Conservation (phyloP, 2,329 filamentous ascomycete species). For the Colletotrichum shisoi region DNA sequence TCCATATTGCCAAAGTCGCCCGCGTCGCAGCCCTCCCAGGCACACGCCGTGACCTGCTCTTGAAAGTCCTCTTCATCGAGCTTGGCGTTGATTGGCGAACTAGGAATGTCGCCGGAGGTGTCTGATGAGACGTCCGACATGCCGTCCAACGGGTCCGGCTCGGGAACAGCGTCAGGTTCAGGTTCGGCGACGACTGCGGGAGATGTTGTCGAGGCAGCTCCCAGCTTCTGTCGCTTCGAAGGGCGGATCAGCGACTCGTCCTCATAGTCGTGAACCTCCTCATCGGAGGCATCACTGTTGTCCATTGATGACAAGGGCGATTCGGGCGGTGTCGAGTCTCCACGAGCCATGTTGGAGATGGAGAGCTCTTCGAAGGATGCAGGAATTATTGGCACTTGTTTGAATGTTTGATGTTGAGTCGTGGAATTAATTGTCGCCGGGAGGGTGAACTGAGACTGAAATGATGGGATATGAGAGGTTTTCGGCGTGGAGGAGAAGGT, state of each 20-base stretch:
- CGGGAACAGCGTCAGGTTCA: constrained; percentile 44
- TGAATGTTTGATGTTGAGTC: constrained; percentile 12
- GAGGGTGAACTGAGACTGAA: not conserved
- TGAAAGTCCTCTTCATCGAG: constrained; percentile 77
- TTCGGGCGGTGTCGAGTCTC: constrained; percentile 34
- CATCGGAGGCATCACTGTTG: constrained; percentile 38
- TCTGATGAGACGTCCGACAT: constrained; percentile 85
- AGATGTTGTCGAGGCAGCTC: constrained; percentile 51
- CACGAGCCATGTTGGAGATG: constrained; percentile 32
- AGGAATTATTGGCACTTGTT: constrained; percentile 14
- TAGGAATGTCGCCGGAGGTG: constrained; percentile 83
- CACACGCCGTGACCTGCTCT: constrained; percentile 79
- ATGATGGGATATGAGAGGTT: not conserved
- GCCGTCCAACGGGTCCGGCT: constrained; percentile 63
- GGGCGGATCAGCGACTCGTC: constrained; percentile 46
- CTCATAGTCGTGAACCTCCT: constrained; percentile 41
- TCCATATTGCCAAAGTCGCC: constrained; percentile 83
- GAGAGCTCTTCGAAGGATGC: constrained; percentile 28
- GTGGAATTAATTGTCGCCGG: constrained; percentile 9
- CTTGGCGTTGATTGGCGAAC: constrained; percentile 71
- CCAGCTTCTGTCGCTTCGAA: constrained; percentile 50
- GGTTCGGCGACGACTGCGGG: constrained; percentile 52
- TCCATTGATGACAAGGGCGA: constrained; percentile 40
- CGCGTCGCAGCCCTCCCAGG: constrained; percentile 77
- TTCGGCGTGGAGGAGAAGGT: not conserved